Evolutionary conservation across 2,329 filamentous ascomycete genomes (phyloP).

Genomic region (Sclerotinia borealis): DNA sequence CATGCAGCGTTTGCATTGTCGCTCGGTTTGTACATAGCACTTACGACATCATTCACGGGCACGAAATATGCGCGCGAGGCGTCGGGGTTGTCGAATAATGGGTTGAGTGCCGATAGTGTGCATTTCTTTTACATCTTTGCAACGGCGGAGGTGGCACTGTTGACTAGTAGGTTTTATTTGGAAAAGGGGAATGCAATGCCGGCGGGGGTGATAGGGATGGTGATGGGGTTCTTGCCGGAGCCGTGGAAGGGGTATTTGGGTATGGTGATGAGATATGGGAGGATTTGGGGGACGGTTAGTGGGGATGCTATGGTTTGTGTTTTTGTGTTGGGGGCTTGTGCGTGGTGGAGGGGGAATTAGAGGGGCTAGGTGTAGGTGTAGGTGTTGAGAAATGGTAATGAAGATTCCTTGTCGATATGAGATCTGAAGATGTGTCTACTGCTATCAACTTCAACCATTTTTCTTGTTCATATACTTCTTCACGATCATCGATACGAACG

Average conservation of each 20-base stretch:
- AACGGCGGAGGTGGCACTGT: constrained; percentile 66
- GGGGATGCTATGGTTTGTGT: constrained; percentile 69
- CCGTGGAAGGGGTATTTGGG: constrained; percentile 56
- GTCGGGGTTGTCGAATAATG: neutral
- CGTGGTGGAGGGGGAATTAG: constrained; percentile 24
- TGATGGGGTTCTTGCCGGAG: constrained; percentile 60
- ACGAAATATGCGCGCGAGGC: constrained; percentile 44
- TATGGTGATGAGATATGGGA: constrained; percentile 57
- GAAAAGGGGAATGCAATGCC: constrained; percentile 53
- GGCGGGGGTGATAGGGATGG: constrained; percentile 56
- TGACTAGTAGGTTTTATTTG: constrained; percentile 65
- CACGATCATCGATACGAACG: neutral
- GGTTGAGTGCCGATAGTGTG: constrained; percentile 36
- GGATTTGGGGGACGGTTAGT: constrained; percentile 66
- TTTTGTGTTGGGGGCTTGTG: constrained; percentile 56
- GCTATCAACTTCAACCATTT: neutral
- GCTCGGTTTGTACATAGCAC: constrained; percentile 64
- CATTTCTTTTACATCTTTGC: constrained; percentile 77
- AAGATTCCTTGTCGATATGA: neutral
- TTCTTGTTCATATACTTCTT: neutral
- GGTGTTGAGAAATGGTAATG: neutral
- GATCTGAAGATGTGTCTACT: neutral
- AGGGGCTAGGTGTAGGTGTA: neutral
- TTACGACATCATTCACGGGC: constrained; percentile 63
- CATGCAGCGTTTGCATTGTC: constrained; percentile 66